These are phyloP conservation scores for Coemansia sp. DNA, from an alignment of 192 early-diverging fungal genomes.

Conservation along the genomic window DNA sequence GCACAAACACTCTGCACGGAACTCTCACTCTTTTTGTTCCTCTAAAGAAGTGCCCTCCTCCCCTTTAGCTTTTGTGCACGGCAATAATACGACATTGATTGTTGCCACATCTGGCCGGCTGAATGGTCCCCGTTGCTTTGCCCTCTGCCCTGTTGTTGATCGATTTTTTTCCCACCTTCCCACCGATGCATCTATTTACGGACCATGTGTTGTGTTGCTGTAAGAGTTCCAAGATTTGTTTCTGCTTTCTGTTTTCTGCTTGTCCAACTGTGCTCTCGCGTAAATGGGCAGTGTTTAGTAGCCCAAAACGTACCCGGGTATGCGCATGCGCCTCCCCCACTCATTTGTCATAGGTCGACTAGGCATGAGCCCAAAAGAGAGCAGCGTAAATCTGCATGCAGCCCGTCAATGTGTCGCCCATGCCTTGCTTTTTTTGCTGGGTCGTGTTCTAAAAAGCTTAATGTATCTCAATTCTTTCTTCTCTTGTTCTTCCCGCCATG, in stretches of 20 bases:
- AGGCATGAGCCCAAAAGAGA: background rate
- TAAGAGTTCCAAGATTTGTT: background rate
- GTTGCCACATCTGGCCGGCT: background rate
- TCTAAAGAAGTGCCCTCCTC: background rate
- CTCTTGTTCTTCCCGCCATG: background rate
- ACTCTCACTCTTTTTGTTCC: background rate
- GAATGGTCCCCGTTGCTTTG: background rate
- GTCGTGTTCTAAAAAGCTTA: conserved; percentile 1
- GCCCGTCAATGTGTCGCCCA: background rate
- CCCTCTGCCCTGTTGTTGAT: background rate
- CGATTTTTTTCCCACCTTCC: background rate
- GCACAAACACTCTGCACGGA: background rate
- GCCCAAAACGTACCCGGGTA: background rate
- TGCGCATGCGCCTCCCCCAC: conserved; percentile 5
- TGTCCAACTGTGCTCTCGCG: background rate
- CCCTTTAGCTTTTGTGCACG: background rate
- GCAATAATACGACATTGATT: background rate
- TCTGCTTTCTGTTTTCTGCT: background rate
- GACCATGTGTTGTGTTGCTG: background rate
- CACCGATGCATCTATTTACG: background rate
- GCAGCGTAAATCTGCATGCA: conserved; percentile 4
- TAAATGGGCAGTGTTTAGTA: background rate
- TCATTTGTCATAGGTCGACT: conserved; percentile 4
- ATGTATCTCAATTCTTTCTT: background rate
- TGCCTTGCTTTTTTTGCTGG: background rate